Evolutionary conservation across 345 rosid species (phyloP), one percentile per base, ranked within the genome.

Genomic region (Turnera subulata): DNA sequence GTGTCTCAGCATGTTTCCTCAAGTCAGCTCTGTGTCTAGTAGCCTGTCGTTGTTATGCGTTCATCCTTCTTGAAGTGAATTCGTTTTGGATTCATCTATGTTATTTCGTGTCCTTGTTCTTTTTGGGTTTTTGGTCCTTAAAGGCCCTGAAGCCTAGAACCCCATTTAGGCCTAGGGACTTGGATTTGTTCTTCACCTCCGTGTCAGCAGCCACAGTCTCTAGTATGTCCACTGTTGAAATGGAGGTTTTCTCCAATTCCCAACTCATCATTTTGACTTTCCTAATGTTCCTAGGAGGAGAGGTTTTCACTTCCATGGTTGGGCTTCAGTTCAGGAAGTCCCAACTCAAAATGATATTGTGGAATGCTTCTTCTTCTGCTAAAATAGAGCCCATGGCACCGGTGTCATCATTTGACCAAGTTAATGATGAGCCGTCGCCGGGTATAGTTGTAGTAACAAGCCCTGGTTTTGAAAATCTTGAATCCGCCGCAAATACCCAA

Each of bases 211-310:
- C 75, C 7, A 82, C 97, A 0, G 79, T 73, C 19, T 85, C 97
- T 5, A 85, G 93, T 72, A 82, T 91, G 96, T 78, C 85, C 18
- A 75, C 91, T 0, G 71, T 91, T 0, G 91, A 91, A 64, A 84
- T 91, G 94, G 97, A 91, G 68, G 85, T 74, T 58, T 86, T 84
- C 65, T 86, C 95, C 6, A 82, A 81, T 29, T 1, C 69, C 40
- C 91, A 89, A 56, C 89, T 89, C 46, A 20, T 79, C 4, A 1
- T 86, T 40, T 13, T 90, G 24, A 81, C 80, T 14, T 16, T 79
- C 42, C 56, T 89, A 26, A 84, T 84, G 86, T 50, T 84, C 8
- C 16, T 63, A 2, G 88, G 88, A 19, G 82, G 88, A 0, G 79
- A 77, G 33, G 73, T 79, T 8, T 75, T 80, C 62, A 71, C 66